Evolutionary conservation across 2,329 filamentous ascomycete genomes (phyloP), one percentile per base, ranked within the genome.

Genomic region (Neodidymelliopsis sp.): DNA sequence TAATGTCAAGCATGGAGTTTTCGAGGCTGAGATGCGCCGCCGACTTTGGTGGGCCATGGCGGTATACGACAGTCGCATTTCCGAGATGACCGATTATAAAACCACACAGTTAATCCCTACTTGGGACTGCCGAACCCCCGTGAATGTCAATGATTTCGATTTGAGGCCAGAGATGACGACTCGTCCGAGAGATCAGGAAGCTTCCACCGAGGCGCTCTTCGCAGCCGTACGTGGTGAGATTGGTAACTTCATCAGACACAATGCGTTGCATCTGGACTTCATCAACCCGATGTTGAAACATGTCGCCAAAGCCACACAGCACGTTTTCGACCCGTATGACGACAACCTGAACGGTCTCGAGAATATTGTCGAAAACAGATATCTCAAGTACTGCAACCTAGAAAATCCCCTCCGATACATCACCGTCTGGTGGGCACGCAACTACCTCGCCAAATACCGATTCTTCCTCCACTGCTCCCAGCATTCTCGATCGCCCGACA

Each of bases 31-130:
- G 65, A 78, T 86, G 74, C 79, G 84, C 12, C 78, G 84, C 7
- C 77, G 85, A 2, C 63, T 87, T 0, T 87, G 84, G 81, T 83
- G 82, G 74, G 81, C 85, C 44, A 75, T 88, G 9, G 68, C 84
- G 10, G 74, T 84, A 2, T 77, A 86, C 6, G 85, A 88, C 51
- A 69, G 78, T 31, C 78, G 81, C 4, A 78, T 74, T 80, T 19
- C 75, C 75, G 13, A 78, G 81, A 34, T 78, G 11, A 77, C 81
- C 1, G 81, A 84, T 54, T 75, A 81, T 47, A 77, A 79, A 6
- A 79, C 80, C 11, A 37, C 54, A n/a, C 57, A 76, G 70, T 12
- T 75, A 77, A 19, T 81, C 80, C 65, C 66, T 1, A 59, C 50
- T 74, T 66, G 77, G 67, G 77, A 81, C 57, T 82, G 80, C 73